Evolutionary conservation across 495 filamentous ascomycete genomes (phyloP).

Genomic region (Penicillium cinerascens): DNA sequence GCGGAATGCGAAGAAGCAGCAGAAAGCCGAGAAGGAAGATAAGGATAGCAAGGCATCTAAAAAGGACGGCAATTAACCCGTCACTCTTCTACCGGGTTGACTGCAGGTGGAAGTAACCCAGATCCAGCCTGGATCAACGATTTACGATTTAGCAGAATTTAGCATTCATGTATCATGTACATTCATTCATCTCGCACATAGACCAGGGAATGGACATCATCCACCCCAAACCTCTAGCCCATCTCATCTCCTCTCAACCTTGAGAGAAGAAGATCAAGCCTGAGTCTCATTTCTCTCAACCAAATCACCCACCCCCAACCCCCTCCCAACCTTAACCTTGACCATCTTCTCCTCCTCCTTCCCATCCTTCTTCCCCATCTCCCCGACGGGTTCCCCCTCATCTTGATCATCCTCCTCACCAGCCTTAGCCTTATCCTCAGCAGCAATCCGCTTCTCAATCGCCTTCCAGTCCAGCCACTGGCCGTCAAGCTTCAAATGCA

Average conservation of each 20-base stretch:
- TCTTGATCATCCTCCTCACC: slow-evolving; percentile 31
- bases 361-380: slow-evolving; percentile 48
- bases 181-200: not conserved
- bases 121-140: too few relatives aligned
- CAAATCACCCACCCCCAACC: slow-evolving; percentile 77
- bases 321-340: slow-evolving; percentile 76
- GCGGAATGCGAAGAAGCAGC: slow-evolving; percentile 22
- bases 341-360: slow-evolving; percentile 49
- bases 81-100: too few relatives aligned
- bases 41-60: slow-evolving; percentile 1
- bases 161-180: slow-evolving; percentile 3
- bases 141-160: not conserved
- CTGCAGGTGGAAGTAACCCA: too few relatives aligned
- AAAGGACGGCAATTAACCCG: not conserved
- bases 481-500: slow-evolving; percentile 77
- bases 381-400: slow-evolving; percentile 50
- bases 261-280: slow-evolving; percentile 3
- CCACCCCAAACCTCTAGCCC: not conserved
- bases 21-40: slow-evolving; percentile 9
- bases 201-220: not conserved
- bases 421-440: slow-evolving; percentile 35
- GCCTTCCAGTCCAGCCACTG: slow-evolving; percentile 50
- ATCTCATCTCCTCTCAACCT: too few relatives aligned
- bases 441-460: slow-evolving; percentile 40
- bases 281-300: slow-evolving; percentile 69